Evolutionary conservation across 208 protist species (phyloP), one percentile per base, ranked within the genome.

Genomic region (Naegleria gruberi): DNA sequence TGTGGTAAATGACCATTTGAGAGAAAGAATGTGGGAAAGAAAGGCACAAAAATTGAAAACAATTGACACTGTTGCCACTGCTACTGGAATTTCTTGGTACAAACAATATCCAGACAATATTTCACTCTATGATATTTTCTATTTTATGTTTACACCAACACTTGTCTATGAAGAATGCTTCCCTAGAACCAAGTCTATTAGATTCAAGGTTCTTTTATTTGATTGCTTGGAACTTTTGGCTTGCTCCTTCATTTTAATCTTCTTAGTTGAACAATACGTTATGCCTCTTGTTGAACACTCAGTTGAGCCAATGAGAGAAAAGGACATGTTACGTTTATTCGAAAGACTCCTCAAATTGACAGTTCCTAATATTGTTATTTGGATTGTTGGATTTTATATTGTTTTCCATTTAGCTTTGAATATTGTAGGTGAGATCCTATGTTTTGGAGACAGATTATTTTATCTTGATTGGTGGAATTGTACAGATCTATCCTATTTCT

Each of bases 91-190:
- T 77, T 6, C 30, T 37, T 65, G 51, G 51, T 37, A 37, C 30
- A 26, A 85, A 74, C 85, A 83, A 47, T 95, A 92, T 89, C 93
- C 90, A 55, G 55, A 92, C 81, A 95, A 92, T 82, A 90, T 95
- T 42, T 91, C 84, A 4, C 47, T 95, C 15, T 37, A 42, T 19
- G 90, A 95, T 81, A 94, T 93, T 26, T 86, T 91, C 51, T 93
- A 95, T 77, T 95, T 94, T 83, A 89, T 95, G 30, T 44, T 92
- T 40, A 92, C 89, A 4, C 94, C 94, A 81, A 95, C 94, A 6
- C 83, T 95, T 5, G 93, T 95, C 44, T 95, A 95, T 90, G 92
- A 95, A 83, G 87, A 92, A 46, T 47, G 91, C 45, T 95, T 93
- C 90, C 94, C 92, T 55, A 90, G 91, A 81, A 95, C 93, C 17